Evolutionary conservation across 345 rosid species (phyloP).

Genomic region (Carallia pectinifolia): DNA sequence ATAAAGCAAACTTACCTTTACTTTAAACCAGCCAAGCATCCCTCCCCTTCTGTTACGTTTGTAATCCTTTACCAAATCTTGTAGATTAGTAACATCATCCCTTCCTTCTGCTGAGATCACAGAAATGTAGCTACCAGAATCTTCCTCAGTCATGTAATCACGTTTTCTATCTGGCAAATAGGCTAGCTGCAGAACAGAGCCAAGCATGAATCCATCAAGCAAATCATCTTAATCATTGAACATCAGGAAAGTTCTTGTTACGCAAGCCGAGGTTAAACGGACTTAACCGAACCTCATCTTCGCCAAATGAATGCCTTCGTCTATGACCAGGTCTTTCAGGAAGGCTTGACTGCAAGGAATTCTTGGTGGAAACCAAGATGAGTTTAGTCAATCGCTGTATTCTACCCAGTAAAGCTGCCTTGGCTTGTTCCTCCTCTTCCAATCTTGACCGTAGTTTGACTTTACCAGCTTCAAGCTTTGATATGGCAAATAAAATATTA

Average conservation of each 20-base stretch:
- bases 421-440: slow-evolving; percentile 71
- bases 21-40: slow-evolving; percentile 95
- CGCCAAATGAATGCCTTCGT: slow-evolving; percentile 76
- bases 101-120: slow-evolving; percentile 55
- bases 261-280: slow-evolving; percentile 6
- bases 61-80: slow-evolving; percentile 69
- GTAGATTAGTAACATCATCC: slow-evolving; percentile 53
- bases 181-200: slow-evolving; percentile 52
- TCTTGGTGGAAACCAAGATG: slow-evolving; percentile 69
- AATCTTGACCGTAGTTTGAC: slow-evolving; percentile 65
- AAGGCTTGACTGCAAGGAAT: slow-evolving; percentile 49
- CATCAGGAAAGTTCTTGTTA: slow-evolving; percentile 8
- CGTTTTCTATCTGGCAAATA: slow-evolving; percentile 77
- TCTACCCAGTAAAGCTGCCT: slow-evolving; percentile 73
- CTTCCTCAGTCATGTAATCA: slow-evolving; percentile 57
- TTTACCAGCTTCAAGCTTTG: slow-evolving; percentile 75
- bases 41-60: slow-evolving; percentile 62
- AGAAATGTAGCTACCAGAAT: slow-evolving; percentile 55
- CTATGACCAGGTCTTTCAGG: slow-evolving; percentile 50
- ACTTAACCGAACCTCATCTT: slow-evolving; percentile 56
- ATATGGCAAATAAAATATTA: slow-evolving; percentile 15
- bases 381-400: slow-evolving; percentile 68
- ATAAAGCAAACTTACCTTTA: slow-evolving; percentile 44
- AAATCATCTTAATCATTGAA: slow-evolving; percentile 6
- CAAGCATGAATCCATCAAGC: slow-evolving; percentile 11